Evolutionary conservation across 2,329 filamentous ascomycete species (phyloP).

Genomic region (Niveomyces coronatus): DNA sequence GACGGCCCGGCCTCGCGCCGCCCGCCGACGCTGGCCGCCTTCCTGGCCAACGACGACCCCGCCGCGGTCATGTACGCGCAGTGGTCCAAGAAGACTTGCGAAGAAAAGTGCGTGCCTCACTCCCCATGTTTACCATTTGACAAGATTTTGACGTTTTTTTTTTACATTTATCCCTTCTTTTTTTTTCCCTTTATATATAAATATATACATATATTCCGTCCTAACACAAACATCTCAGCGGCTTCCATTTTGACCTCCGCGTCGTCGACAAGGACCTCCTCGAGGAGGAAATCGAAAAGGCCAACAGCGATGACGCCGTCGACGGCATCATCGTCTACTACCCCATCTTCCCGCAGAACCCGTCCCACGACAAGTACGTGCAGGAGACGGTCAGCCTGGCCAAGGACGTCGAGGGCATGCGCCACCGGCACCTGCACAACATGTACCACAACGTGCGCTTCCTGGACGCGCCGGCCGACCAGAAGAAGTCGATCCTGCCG

Average conservation of each 20-base stretch:
- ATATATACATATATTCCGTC: no score
- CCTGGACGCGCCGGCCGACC: slow-evolving; percentile 66
- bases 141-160: background rate
- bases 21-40: slow-evolving; percentile 74
- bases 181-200: no score
- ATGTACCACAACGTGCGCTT: slow-evolving; percentile 99
- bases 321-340: slow-evolving; percentile 98
- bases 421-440: slow-evolving; percentile 92
- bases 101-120: slow-evolving; percentile 68
- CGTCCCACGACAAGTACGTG: slow-evolving; percentile 83
- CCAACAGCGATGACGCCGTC: slow-evolving; percentile 67
- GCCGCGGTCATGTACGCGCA: slow-evolving; percentile 90
- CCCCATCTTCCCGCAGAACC: slow-evolving; percentile 77
- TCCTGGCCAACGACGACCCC: slow-evolving; percentile 85
- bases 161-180: no score
- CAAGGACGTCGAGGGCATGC: slow-evolving; percentile 94
- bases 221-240: no score
- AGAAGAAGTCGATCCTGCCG: slow-evolving; percentile 83
- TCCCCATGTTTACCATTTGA: background rate
- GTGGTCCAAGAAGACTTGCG: slow-evolving; percentile 93
- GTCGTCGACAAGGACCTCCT: slow-evolving; percentile 77
- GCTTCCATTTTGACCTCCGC: slow-evolving; percentile 80
- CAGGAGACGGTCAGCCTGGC: slow-evolving; percentile 83
- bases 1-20: no score
- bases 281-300: slow-evolving; percentile 77